phyloP scores from a whole-genome alignment of 1,284 basidiomycete species.

The Singerocomus inundabilis region DNA sequence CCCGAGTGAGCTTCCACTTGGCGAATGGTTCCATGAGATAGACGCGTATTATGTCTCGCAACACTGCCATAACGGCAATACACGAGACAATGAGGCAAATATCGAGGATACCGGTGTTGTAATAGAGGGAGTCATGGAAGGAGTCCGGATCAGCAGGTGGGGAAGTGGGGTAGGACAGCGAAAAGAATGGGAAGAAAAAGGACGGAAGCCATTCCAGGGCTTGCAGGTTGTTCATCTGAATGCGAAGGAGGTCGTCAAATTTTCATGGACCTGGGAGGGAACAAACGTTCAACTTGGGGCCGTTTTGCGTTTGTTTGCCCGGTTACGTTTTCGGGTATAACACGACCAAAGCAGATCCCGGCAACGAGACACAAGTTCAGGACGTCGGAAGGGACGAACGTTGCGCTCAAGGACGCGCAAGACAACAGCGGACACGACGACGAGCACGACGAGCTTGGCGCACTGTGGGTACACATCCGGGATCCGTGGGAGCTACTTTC shows the following conservation, averaged over 20 bases:
- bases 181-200: slow-evolving; percentile 64
- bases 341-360: slow-evolving; percentile 22
- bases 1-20: slow-evolving; percentile 62
- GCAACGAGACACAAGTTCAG: slow-evolving; percentile 10
- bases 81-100: slow-evolving; percentile 68
- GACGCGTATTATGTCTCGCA: slow-evolving; percentile 75
- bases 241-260: slow-evolving; percentile 29
- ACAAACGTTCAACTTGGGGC: slow-evolving; percentile 11
- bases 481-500: slow-evolving; percentile 39
- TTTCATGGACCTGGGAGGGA: slow-evolving; percentile 27
- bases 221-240: slow-evolving; percentile 37
- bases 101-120: slow-evolving; percentile 69
- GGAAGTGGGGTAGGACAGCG: slow-evolving; percentile 68
- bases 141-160: slow-evolving; percentile 61
- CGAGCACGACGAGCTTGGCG: slow-evolving; percentile 2
- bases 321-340: slow-evolving; percentile 31
- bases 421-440: slow-evolving; percentile 6
- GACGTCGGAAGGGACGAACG: not conserved
- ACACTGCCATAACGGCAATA: slow-evolving; percentile 75
- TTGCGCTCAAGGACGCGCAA: slow-evolving; percentile 3
- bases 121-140: slow-evolving; percentile 65
- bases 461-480: not conserved
- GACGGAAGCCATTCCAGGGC: slow-evolving; percentile 47
- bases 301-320: slow-evolving; percentile 35
- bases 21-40: slow-evolving; percentile 78